Conservation (phyloP, 2,329 filamentous ascomycete species). For the Pezicula rhizophila region DNA sequence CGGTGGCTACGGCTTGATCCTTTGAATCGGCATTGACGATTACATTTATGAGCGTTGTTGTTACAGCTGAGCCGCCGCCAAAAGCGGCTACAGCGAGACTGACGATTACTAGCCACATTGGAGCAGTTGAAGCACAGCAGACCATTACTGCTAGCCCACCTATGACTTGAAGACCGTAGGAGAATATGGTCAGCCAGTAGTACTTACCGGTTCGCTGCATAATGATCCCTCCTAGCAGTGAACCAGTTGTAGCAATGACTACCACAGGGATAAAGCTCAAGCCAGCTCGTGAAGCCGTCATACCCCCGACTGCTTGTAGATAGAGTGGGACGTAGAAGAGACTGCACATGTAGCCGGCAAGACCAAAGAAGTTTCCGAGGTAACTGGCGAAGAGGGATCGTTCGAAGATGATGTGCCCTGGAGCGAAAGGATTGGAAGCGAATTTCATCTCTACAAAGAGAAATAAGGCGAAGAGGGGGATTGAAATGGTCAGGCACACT, state of each 20-base stretch:
- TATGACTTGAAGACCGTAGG: slow-evolving; percentile 46
- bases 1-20: slow-evolving; percentile 70
- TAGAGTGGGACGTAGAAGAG: slow-evolving; percentile 64
- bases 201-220: slow-evolving; percentile 68
- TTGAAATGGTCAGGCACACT: slow-evolving; percentile 46
- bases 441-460: slow-evolving; percentile 61
- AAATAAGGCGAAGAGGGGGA: slow-evolving; percentile 60
- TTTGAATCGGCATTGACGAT: slow-evolving; percentile 61
- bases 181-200: slow-evolving; percentile 59
- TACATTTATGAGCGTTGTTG: slow-evolving; percentile 64
- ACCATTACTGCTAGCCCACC: slow-evolving; percentile 51
- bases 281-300: slow-evolving; percentile 58
- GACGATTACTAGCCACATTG: slow-evolving; percentile 44
- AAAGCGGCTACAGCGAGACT: slow-evolving; percentile 47
- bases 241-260: slow-evolving; percentile 54
- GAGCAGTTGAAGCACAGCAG: slow-evolving; percentile 47
- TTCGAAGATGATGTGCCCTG: slow-evolving; percentile 66
- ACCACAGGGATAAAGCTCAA: slow-evolving; percentile 62
- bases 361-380: slow-evolving; percentile 65
- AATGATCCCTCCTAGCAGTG: slow-evolving; percentile 55
- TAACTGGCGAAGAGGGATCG: slow-evolving; percentile 61
- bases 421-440: slow-evolving; percentile 67
- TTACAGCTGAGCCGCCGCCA: slow-evolving; percentile 56
- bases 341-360: slow-evolving; percentile 50
- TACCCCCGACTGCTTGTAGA: slow-evolving; percentile 65